Evolutionary conservation across 495 filamentous ascomycete genomes (phyloP).

Genomic region (Clohesyomyces aquaticus): DNA sequence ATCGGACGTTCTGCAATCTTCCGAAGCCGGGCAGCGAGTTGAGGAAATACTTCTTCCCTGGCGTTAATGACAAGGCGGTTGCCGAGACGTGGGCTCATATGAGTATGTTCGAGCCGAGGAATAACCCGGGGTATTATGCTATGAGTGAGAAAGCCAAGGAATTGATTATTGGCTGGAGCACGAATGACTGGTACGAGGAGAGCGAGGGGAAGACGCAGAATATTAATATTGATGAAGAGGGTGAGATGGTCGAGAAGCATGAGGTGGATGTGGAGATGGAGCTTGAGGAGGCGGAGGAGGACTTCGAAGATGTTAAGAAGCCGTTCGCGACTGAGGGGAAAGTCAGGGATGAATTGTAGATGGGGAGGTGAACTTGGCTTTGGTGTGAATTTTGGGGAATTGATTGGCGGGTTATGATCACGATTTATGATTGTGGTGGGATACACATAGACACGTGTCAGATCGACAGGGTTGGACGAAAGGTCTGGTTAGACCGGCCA

Average conservation of each 20-base stretch:
- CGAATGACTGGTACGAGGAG: conserved; percentile 41
- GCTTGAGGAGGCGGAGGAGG: conserved; percentile 32
- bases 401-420: no score
- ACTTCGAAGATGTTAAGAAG: no score
- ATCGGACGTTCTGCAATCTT: conserved; percentile 83
- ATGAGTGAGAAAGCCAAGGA: conserved; percentile 70
- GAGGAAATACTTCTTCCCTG: conserved; percentile 60
- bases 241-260: conserved; percentile 26
- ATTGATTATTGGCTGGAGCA: conserved; percentile 61
- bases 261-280: conserved; percentile 26
- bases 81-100: conserved; percentile 86
- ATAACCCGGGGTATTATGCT: conserved; percentile 77
- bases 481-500: no score
- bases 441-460: no score
- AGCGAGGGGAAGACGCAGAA: conserved; percentile 28
- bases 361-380: no score
- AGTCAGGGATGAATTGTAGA: conserved; percentile 10
- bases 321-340: no score
- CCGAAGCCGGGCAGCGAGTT: conserved; percentile 62
- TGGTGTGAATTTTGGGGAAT: no score
- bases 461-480: no score
- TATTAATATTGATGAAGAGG: conserved; percentile 27
- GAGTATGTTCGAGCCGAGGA: conserved; percentile 79
- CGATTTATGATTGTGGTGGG: no score
- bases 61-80: conserved; percentile 73